Conservation (phyloP, 2,329 filamentous ascomycete genomes). For the Teratosphaeriaceae sp. region DNA sequence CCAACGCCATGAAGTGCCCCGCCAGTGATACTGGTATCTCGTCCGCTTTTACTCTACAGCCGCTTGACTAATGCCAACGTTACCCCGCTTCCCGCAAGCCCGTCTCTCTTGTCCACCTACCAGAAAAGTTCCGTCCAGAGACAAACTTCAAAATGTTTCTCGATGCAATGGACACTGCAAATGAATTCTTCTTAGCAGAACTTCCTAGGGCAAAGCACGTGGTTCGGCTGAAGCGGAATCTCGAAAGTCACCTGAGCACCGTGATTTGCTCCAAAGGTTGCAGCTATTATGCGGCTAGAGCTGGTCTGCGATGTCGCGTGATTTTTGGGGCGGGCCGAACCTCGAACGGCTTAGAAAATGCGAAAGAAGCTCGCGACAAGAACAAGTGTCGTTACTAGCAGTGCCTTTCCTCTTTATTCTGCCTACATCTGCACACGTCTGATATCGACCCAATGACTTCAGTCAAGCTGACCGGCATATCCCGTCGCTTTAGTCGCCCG, state of each 20-base stretch:
- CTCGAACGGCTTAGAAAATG: neutral
- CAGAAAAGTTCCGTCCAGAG: too few species aligned
- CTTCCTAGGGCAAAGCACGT: neutral
- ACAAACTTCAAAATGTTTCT: neutral
- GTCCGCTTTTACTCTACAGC: too few species aligned
- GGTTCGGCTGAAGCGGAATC: too few species aligned
- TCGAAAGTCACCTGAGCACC: too few species aligned
- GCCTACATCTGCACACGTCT: neutral
- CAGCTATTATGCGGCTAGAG: conserved; percentile 1
- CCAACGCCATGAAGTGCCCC: too few species aligned
- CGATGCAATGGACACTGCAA: neutral
- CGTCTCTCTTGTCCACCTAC: too few species aligned
- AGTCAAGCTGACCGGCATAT: neutral
- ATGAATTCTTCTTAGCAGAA: neutral
- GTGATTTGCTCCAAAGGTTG: neutral
- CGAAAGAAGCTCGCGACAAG: neutral
- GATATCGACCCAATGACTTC: neutral
- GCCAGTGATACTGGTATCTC: too few species aligned
- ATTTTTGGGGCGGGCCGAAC: neutral
- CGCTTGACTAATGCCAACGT: too few species aligned
- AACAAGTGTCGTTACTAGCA: neutral
- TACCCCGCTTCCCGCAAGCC: too few species aligned
- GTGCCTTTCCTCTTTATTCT: neutral
- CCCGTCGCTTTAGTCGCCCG: neutral
- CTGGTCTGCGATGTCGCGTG: neutral